These are phyloP conservation scores for Arthonia radiata DNA, from an alignment of 495 filamentous ascomycete species.

Conservation along the genomic window DNA sequence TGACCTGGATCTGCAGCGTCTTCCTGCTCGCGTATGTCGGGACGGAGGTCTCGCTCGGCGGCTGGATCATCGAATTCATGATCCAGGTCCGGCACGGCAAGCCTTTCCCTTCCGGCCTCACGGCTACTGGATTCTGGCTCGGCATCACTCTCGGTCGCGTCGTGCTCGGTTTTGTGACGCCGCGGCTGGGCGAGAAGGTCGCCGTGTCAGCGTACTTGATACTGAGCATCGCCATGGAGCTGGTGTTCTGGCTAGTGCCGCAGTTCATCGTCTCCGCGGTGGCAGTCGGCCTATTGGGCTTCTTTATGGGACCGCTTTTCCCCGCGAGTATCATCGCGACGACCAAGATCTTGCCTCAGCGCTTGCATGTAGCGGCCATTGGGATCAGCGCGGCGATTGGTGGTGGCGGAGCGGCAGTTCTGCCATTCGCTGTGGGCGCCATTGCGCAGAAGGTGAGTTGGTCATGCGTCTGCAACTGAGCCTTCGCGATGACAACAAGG, in stretches of 20 bases:
- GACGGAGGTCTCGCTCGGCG: constrained; percentile 56
- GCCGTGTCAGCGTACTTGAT: constrained; percentile 26
- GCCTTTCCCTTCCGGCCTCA: constrained; percentile 34
- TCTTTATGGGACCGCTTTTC: constrained; percentile 24
- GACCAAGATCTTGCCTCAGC: constrained; percentile 55
- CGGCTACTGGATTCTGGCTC: constrained; percentile 40
- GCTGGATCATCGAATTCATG: constrained; percentile 46
- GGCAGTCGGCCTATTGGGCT: background rate
- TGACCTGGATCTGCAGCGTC: constrained; percentile 53
- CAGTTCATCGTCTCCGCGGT: background rate
- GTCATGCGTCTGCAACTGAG: too few relatives aligned
- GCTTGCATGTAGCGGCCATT: constrained; percentile 58
- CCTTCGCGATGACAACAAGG: too few relatives aligned
- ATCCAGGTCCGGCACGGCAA: constrained; percentile 27
- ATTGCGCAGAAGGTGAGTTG: constrained; percentile 62
- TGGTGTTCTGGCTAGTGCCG: constrained; percentile 12
- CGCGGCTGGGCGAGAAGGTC: constrained; percentile 31
- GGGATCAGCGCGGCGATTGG: constrained; percentile 70
- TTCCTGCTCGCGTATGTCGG: constrained; percentile 69
- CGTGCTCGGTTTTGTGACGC: constrained; percentile 36
- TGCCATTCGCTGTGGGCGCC: constrained; percentile 67
- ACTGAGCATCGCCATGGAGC: constrained; percentile 15
- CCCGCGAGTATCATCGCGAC: constrained; percentile 54
- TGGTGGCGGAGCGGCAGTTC: constrained; percentile 49
- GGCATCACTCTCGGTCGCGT: constrained; percentile 36